Percentiles rank a stretch among this genome's conserved stretches.
Evolutionary conservation across 768 basidiomycete species (phyloP).

Genomic region (Russula compacta): DNA sequence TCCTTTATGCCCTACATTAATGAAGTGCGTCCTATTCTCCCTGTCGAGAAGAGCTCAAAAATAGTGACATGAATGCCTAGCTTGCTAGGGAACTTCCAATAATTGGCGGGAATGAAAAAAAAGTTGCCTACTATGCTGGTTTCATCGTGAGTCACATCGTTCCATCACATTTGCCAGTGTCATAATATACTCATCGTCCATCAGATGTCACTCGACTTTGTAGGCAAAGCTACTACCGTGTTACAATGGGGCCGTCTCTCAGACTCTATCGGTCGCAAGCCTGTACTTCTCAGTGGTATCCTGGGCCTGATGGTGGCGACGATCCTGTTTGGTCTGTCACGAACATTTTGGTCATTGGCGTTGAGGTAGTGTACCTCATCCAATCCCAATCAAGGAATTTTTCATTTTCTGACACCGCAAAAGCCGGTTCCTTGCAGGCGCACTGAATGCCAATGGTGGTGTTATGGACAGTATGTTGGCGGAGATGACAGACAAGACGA

Average conservation of each 20-base stretch:
- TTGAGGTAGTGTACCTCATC: conserved; percentile 21
- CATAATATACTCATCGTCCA: not conserved
- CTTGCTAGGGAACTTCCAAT: not conserved
- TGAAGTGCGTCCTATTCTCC: not conserved
- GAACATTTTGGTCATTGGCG: conserved; percentile 25
- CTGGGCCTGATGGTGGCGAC: conserved; percentile 28
- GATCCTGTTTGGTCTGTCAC: conserved; percentile 30
- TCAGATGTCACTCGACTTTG: conserved; percentile 41
- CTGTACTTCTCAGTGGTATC: conserved; percentile 35
- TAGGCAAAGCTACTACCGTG: conserved; percentile 36
- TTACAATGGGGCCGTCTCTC: conserved; percentile 41
- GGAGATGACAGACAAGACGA: conserved; percentile 53
- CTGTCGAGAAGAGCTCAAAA: not conserved
- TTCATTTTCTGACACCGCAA: not conserved
- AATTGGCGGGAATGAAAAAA: not conserved
- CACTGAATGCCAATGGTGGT: conserved; percentile 1
- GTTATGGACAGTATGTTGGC: conserved; percentile 34
- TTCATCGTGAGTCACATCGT: not conserved
- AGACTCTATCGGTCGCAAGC: conserved; percentile 40
- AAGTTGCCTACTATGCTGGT: not conserved
- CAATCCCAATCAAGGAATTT: not conserved
- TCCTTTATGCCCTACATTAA: not conserved
- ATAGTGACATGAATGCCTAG: not conserved
- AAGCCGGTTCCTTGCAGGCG: conserved; percentile 1
- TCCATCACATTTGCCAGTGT: not conserved